phyloP scores from a whole-genome alignment of 495 filamentous ascomycete species.

The Daldinia caldariorum region DNA sequence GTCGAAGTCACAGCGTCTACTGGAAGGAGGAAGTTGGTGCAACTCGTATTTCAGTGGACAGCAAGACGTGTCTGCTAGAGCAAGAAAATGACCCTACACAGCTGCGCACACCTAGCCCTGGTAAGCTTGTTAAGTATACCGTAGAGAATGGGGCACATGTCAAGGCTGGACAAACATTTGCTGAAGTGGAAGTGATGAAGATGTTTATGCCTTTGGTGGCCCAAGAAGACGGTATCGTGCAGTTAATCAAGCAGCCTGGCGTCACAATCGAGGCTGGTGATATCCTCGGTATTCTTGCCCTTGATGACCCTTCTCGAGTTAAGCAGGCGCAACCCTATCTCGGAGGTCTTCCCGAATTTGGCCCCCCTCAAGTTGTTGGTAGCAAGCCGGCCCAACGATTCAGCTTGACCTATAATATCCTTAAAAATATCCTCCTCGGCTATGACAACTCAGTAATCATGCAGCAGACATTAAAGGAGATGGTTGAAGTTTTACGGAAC shows the following conservation, averaged over 20 bases:
- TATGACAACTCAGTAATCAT: slow-evolving; percentile 99
- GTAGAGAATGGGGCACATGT: slow-evolving; percentile 98
- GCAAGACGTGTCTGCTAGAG: slow-evolving; percentile 97
- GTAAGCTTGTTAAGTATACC: slow-evolving; percentile 98
- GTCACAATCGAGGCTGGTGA: slow-evolving; percentile 98
- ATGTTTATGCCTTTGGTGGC: slow-evolving; percentile 99
- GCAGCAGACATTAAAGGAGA: slow-evolving; percentile 84
- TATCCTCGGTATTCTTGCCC: slow-evolving; percentile 94
- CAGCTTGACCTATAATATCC: slow-evolving; percentile 75
- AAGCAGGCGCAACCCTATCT: slow-evolving; percentile 98
- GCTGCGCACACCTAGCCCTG: slow-evolving; percentile 91
- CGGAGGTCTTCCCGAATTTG: slow-evolving; percentile 88
- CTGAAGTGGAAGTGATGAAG: slow-evolving; percentile 99
- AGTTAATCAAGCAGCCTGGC: slow-evolving; percentile 98
- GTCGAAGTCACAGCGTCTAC: slow-evolving; percentile 97
- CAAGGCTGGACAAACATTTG: slow-evolving; percentile 90
- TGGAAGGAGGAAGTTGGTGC: slow-evolving; percentile 99
- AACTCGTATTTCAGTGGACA: slow-evolving; percentile 93
- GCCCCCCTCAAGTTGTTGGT: slow-evolving; percentile 84
- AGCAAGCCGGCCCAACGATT: slow-evolving; percentile 94
- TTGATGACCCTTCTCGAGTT: slow-evolving; percentile 95
- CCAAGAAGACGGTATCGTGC: slow-evolving; percentile 96
- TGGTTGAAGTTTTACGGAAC: slow-evolving; percentile 88
- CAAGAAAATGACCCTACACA: slow-evolving; percentile 99
- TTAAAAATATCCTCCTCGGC: slow-evolving; percentile 89